Conservation (phyloP, 495 filamentous ascomycete genomes). For the Penicillium cinerascens region DNA sequence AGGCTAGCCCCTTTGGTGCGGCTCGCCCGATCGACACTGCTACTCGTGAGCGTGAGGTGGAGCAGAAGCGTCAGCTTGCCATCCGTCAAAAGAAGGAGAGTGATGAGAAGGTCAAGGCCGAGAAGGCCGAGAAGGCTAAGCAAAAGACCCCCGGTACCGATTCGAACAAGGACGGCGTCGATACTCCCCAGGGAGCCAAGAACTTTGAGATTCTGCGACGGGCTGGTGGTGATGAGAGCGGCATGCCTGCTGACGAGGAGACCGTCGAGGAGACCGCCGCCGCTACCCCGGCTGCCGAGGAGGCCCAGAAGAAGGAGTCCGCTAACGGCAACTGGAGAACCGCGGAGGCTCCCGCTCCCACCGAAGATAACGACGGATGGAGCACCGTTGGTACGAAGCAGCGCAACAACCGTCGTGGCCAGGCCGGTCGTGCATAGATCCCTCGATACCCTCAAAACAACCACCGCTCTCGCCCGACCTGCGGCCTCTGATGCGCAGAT, state of each 20-base stretch:
- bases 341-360: constrained; percentile 33
- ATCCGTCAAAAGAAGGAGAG: constrained; percentile 79
- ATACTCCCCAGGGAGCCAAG: constrained; percentile 40
- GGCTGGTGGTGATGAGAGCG: constrained; percentile 45
- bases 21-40: constrained; percentile 88
- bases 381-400: constrained; percentile 63
- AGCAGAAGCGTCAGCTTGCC: constrained; percentile 74
- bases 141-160: constrained; percentile 55
- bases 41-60: constrained; percentile 79
- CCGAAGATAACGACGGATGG: constrained; percentile 68
- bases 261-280: constrained; percentile 26
- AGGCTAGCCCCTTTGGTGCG: constrained; percentile 88
- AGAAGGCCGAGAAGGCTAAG: constrained; percentile 78
- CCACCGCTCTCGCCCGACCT: constrained; percentile 21
- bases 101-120: constrained; percentile 80
- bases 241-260: constrained; percentile 35
- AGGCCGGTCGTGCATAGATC: constrained; percentile 45
- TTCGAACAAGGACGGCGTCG: constrained; percentile 44
- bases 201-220: constrained; percentile 55
- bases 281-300: constrained; percentile 32
- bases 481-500: constrained; percentile 6
- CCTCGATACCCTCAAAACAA: constrained; percentile 40
- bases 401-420: constrained; percentile 51
- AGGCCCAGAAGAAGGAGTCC: constrained; percentile 29
- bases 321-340: constrained; percentile 43